Conservation (phyloP, 2,329 filamentous ascomycete genomes). For the Fusarium liriodendri region DNA sequence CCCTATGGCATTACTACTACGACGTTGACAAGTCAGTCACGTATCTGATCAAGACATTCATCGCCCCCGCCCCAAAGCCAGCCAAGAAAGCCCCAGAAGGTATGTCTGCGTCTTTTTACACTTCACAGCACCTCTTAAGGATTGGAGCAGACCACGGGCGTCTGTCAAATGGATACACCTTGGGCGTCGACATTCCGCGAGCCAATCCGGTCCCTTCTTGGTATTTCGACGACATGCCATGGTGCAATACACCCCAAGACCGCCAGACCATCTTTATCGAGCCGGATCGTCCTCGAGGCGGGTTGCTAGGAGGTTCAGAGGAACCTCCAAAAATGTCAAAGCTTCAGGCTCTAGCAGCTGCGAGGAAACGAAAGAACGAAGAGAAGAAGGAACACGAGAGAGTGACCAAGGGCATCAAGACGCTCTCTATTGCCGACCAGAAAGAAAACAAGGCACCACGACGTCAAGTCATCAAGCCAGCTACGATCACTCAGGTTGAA, state of each 20-base stretch:
- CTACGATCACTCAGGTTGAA: not conserved
- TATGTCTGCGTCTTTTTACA: slow-evolving; percentile 54
- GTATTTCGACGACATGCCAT: slow-evolving; percentile 89
- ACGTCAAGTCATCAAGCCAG: slow-evolving; percentile 24
- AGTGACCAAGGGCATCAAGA: slow-evolving; percentile 45
- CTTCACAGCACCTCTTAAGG: slow-evolving; percentile 41
- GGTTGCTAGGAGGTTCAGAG: slow-evolving; percentile 82
- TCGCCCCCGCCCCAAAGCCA: slow-evolving; percentile 58
- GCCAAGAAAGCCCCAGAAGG: slow-evolving; percentile 57
- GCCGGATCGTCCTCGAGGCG: slow-evolving; percentile 65
- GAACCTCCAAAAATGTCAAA: slow-evolving; percentile 83
- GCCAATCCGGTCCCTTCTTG: slow-evolving; percentile 49
- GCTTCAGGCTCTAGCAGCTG: slow-evolving; percentile 87
- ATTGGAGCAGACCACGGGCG: slow-evolving; percentile 48
- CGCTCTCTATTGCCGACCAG: slow-evolving; percentile 47
- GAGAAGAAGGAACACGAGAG: slow-evolving; percentile 60
- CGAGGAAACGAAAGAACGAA: slow-evolving; percentile 84
- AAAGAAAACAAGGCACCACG: slow-evolving; percentile 47
- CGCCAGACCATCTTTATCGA: slow-evolving; percentile 75
- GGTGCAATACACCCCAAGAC: slow-evolving; percentile 77
- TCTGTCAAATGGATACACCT: slow-evolving; percentile 20
- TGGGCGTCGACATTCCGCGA: slow-evolving; percentile 29
- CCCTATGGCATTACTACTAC: slow-evolving; percentile 96
- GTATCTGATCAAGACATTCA: slow-evolving; percentile 78
- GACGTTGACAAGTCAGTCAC: slow-evolving; percentile 87